Evolutionary conservation across 192 early-diverging fungal species (phyloP), one percentile per base, ranked within the genome.

Genomic region (Martensiomyces pterosporus): DNA sequence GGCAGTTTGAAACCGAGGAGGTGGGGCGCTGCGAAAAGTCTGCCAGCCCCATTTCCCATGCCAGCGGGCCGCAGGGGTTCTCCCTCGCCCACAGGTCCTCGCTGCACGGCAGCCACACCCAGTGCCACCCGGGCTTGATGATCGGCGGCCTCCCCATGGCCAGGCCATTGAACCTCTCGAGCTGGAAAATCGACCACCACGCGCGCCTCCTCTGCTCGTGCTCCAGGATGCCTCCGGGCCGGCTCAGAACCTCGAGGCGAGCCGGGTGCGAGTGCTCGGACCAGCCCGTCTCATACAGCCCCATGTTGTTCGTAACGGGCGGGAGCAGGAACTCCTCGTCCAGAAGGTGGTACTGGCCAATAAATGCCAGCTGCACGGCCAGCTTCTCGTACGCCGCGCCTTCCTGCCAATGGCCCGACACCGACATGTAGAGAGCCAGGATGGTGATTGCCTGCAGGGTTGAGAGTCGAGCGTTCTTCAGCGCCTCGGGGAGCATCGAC

Each of bases 91-190:
- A 73, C 49, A 73, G 53, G 3, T 47, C 54, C 34, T 73, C 70
- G 40, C 46, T 49, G 50, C 70, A 73, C 5, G 70, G 70, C 17
- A 73, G 54, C 70, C 70, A 73, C 17, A 73, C 70, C 70, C 70
- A 73, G 43, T 73, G 70, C 70, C 70, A 73, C 14, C 70, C 70
- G 16, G 63, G 70, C 36, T 73, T 73, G 44, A 73, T 73, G 12
- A 73, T 73, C 0, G 70, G 63, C 42, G 70, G 70, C 2, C 70
- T 47, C 1, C 70, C 70, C 70, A 73, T 73, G 9, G 70, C 70
- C 49, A 73, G 45, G 2, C 70, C 70, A 36, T 73, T 66, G 46
- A 73, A 73, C 4, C 70, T 44, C 55, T 73, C 70, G 4, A 73
- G 40, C 24, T 66, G 63, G 53, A 73, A 73, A 1, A 73, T 36